Evolutionary conservation across 164 flowering plant genomes (phyloP).

Genomic region (Euptelea pleiosperma): DNA sequence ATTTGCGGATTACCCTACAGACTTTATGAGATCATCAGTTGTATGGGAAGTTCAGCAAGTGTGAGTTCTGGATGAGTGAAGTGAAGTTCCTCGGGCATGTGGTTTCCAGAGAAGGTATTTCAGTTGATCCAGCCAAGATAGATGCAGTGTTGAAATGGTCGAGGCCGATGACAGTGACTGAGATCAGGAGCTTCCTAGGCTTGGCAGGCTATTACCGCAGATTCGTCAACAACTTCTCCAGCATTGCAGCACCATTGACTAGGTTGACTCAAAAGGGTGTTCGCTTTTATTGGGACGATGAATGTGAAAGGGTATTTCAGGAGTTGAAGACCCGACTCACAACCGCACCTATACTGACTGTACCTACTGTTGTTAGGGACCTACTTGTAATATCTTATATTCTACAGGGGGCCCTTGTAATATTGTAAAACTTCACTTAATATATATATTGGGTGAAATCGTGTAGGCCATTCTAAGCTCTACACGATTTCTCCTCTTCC

Average conservation of each 20-base stretch:
- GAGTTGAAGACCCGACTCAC: constrained; percentile 8
- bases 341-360: too few relatives aligned
- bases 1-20: too few relatives aligned
- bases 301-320: neutral
- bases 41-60: too few relatives aligned
- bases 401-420: too few relatives aligned
- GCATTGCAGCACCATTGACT: constrained; percentile 8
- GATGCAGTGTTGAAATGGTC: constrained; percentile 5
- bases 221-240: constrained; percentile 16
- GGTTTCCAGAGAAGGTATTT: neutral
- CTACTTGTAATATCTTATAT: too few relatives aligned
- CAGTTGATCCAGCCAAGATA: constrained; percentile 7
- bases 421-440: too few relatives aligned
- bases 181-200: constrained; percentile 17
- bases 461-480: too few relatives aligned
- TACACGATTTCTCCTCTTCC: too few relatives aligned
- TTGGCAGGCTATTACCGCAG: constrained; percentile 20
- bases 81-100: neutral
- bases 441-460: too few relatives aligned
- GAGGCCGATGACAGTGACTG: neutral
- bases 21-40: too few relatives aligned
- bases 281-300: too few relatives aligned
- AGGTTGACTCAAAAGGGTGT: neutral
- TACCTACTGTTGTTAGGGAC: too few relatives aligned
- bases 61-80: neutral